Base-by-base conservation (phyloP, 768 basidiomycete species). In the Pleurotus salmoneostramineus region DNA sequence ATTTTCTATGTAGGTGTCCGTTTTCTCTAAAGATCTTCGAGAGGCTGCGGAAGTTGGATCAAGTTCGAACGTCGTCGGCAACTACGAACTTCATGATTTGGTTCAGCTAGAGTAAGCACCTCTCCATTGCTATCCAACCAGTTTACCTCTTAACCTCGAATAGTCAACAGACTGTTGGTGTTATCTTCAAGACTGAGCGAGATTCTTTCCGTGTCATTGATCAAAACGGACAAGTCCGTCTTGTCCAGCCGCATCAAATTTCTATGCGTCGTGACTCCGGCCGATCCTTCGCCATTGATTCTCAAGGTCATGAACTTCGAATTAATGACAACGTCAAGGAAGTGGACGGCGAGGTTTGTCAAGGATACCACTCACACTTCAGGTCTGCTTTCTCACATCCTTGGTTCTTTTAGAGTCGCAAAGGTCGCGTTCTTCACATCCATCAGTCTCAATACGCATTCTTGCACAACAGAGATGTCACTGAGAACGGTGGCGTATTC, bases 41-140 rank as follows among this genome's bases (percentile, higher is more conserved):
- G 95, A 96, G 68, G 97, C 97, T 32, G 95, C 97, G 0, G 97
- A 98, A 72, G 93, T 96, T 42, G 95, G 95, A n/a, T 87, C 89
- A 3, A 87, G 92, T 21, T 88, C 91, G 6, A 95, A 95, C 64
- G 80, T 89, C 43, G 88, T 95, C 34, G 95, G 95, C 32, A 87
- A 95, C 65, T 98, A 95, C 66, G 96, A 98, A 69, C 71, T 98
- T 43, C 97, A 99, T 66, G 96, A 99, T 68, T 75, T 99, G 58
- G 94, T 99, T 35, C 95, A 96, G 76, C 82, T 99, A 12, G 96
- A 98, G 95, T 96, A 70, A 63, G 93, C 81, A 49, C 5, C 14
- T 48, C 50, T 3, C 47, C 45, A 40, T 27, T 8, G 46, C 35
- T 31, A 3, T 31, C 44, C 15, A 6, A 17, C 32, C 17, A 11